Conservation (phyloP, 2,329 filamentous ascomycete genomes). For the Teratosphaeria nubilosa region DNA sequence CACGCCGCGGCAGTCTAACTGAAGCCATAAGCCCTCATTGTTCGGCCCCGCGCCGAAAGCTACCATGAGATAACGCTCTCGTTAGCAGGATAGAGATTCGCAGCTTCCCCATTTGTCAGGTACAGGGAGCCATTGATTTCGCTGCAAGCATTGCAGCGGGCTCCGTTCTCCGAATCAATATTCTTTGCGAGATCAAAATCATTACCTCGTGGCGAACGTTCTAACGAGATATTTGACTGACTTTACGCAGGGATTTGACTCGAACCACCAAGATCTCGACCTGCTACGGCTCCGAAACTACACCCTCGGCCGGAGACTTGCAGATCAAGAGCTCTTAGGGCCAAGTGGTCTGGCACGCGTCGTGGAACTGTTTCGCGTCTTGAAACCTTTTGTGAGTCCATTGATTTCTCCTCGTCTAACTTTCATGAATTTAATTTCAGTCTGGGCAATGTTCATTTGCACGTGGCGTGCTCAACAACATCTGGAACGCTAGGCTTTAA, state of each 20-base stretch:
- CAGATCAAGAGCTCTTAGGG: slow-evolving; percentile 54
- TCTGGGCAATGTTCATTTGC: neutral
- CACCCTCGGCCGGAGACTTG: slow-evolving; percentile 57
- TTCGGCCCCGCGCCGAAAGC: neutral
- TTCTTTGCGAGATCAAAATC: neutral
- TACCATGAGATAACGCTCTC: neutral
- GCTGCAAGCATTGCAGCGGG: neutral
- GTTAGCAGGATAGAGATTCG: neutral
- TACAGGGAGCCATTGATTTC: neutral
- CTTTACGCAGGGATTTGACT: slow-evolving; percentile 54
- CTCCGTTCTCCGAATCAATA: too few relatives aligned
- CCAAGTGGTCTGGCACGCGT: slow-evolving; percentile 56
- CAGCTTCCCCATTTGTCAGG: neutral
- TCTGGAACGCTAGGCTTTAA: neutral
- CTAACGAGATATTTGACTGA: too few relatives aligned
- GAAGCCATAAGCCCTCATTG: neutral
- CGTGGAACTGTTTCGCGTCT: slow-evolving; percentile 51
- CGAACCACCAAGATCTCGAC: slow-evolving; percentile 67
- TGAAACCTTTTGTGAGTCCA: slow-evolving; percentile 69
- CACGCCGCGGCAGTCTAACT: neutral
- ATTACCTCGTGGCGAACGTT: neutral
- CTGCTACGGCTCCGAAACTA: slow-evolving; percentile 73
- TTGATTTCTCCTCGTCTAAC: neutral
- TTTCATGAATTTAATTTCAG: neutral
- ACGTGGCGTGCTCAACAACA: neutral